A percentile compares a stretch with the other conserved stretches of the same genome.
These are phyloP conservation scores for Calonectria leucothoes DNA, from an alignment of 2,329 filamentous ascomycete genomes.

Conservation along the genomic window DNA sequence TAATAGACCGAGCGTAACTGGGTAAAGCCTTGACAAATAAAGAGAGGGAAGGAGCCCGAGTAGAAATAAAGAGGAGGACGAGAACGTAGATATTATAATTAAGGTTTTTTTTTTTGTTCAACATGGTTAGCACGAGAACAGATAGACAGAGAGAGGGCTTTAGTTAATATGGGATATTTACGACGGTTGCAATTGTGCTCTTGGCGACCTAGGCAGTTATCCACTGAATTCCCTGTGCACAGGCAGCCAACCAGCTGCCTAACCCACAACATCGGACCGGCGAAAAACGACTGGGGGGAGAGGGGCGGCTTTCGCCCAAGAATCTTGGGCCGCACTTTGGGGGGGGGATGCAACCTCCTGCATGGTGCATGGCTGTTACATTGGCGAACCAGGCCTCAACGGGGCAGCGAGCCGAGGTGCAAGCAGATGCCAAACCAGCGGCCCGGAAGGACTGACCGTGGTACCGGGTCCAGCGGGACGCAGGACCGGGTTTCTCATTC, in stretches of 20 bases:
- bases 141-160: slow-evolving; percentile 13
- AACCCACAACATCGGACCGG: not conserved
- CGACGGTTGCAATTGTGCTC: not conserved
- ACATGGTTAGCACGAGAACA: not conserved
- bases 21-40: not conserved
- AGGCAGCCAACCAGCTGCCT: not conserved
- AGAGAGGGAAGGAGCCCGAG: not conserved
- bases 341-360: slow-evolving; percentile 38
- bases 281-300: not conserved
- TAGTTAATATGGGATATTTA: not conserved
- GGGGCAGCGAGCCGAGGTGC: slow-evolving; percentile 25
- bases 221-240: not conserved
- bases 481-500: slow-evolving; percentile 14
- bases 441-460: slow-evolving; percentile 34
- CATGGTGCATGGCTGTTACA: slow-evolving; percentile 34
- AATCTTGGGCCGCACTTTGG: slow-evolving; percentile 16
- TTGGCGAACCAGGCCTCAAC: slow-evolving; percentile 17
- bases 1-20: slow-evolving; percentile 22
- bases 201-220: not conserved
- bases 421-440: slow-evolving; percentile 34
- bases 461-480: slow-evolving; percentile 31
- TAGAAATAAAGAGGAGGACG: not conserved
- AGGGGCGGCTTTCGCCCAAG: not conserved
- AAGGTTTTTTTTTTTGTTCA: too few species aligned
- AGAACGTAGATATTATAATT: slow-evolving; percentile 19